Evolutionary conservation across 306 rosid species (phyloP).

Genomic region (Sphenostylis stenocarpa): DNA sequence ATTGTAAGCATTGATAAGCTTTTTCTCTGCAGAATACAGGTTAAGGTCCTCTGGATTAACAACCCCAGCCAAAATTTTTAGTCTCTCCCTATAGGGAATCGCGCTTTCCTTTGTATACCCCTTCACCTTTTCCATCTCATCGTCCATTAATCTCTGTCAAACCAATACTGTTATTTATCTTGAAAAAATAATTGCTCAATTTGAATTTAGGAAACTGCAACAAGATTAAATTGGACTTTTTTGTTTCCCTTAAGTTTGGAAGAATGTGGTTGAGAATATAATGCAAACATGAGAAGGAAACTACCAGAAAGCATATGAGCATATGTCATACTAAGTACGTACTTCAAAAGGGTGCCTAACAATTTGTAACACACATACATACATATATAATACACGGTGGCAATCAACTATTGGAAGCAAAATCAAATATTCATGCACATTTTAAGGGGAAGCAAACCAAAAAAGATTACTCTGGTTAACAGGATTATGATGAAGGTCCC

Average conservation of each 20-base stretch:
- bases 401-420: not conserved
- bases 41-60: conserved; percentile 84
- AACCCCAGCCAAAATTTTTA: conserved; percentile 74
- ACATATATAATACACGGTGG: not conserved
- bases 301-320: not conserved
- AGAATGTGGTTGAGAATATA: not conserved
- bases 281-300: not conserved
- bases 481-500: not conserved
- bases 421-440: not conserved
- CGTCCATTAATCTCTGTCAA: conserved; percentile 67
- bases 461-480: not conserved
- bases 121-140: conserved; percentile 77
- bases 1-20: conserved; percentile 73
- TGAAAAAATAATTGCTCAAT: not conserved
- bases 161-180: conserved; percentile 14
- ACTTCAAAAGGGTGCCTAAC: not conserved
- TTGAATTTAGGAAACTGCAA: not conserved
- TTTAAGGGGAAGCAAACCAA: not conserved
- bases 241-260: not conserved
- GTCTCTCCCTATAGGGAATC: conserved; percentile 79
- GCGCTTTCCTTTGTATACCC: conserved; percentile 58
- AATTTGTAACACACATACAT: not conserved
- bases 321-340: not conserved
- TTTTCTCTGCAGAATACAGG: conserved; percentile 69
- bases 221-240: not conserved